phyloP scores from a whole-genome alignment of 176 grass and related monocot genomes.

The Aegilops bicornis region DNA sequence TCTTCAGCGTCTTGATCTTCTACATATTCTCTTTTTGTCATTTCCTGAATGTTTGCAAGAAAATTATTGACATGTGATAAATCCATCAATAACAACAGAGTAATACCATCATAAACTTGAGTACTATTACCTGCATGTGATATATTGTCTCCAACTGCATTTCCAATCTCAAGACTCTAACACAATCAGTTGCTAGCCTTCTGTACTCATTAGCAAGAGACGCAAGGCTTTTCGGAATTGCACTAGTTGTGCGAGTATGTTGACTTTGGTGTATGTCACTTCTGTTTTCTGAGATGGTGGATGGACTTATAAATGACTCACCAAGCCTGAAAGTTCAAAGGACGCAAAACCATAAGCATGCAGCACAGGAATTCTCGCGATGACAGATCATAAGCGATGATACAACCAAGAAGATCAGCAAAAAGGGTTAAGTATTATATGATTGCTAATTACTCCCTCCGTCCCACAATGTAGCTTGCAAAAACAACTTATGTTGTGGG shows the following conservation, averaged over 20 bases:
- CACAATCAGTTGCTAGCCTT: conserved; percentile 82
- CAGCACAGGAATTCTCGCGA: not conserved
- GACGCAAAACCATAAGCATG: conserved; percentile 4
- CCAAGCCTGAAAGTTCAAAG: conserved; percentile 59
- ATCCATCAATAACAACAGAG: conserved; percentile 27
- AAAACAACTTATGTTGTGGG: no score
- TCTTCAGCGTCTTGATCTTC: conserved; percentile 99
- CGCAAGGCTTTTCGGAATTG: conserved; percentile 74
- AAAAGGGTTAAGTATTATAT: not conserved
- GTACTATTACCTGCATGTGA: conserved; percentile 78
- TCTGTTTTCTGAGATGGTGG: conserved; percentile 39
- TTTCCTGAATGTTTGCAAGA: conserved; percentile 61
- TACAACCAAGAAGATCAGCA: conserved; percentile 11
- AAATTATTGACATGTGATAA: conserved; percentile 26
- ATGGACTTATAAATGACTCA: conserved; percentile 66
- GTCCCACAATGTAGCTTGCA: no score
- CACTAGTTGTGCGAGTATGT: conserved; percentile 59
- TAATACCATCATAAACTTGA: conserved; percentile 17
- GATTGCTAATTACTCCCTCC: no score
- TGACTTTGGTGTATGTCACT: conserved; percentile 33
- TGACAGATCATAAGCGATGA: conserved; percentile 8
- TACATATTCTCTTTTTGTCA: conserved; percentile 85
- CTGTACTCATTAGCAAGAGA: conserved; percentile 88
- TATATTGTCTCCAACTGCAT: conserved; percentile 95
- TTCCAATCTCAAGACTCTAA: conserved; percentile 92